Conservation (phyloP, 2,329 filamentous ascomycete genomes). For the Salinomyces thailandicus region DNA sequence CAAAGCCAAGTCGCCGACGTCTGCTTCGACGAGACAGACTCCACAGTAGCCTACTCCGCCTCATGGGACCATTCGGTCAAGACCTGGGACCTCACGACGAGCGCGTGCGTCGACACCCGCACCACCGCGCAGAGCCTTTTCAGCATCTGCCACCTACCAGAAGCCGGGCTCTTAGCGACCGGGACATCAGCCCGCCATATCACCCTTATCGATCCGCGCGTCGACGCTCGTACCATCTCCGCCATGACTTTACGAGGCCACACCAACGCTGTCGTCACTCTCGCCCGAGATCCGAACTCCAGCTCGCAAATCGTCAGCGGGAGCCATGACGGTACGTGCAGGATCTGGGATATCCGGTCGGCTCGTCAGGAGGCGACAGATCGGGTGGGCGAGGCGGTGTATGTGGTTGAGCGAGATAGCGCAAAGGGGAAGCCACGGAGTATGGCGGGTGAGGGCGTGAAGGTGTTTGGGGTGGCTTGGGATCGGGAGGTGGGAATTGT, state of each 20-base stretch:
- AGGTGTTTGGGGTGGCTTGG: slow-evolving; percentile 86
- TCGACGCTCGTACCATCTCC: slow-evolving; percentile 61
- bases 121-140: slow-evolving; percentile 76
- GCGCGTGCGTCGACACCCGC: slow-evolving; percentile 65
- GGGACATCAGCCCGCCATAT: slow-evolving; percentile 81
- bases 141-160: slow-evolving; percentile 62
- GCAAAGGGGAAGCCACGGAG: slow-evolving; percentile 46
- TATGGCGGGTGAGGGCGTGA: slow-evolving; percentile 68
- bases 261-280: slow-evolving; percentile 57
- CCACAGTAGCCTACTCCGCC: slow-evolving; percentile 80
- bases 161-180: slow-evolving; percentile 54
- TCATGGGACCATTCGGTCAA: slow-evolving; percentile 85
- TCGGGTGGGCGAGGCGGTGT: slow-evolving; percentile 58
- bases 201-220: slow-evolving; percentile 83
- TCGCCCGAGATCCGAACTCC: slow-evolving; percentile 53
- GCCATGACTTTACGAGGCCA: slow-evolving; percentile 90
- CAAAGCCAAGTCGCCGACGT: slow-evolving; percentile 64
- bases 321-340: slow-evolving; percentile 84
- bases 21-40: slow-evolving; percentile 74
- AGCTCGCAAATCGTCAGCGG: slow-evolving; percentile 69
- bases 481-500: slow-evolving; percentile 79
- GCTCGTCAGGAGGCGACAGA: slow-evolving; percentile 39
- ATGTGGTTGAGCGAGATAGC: slow-evolving; percentile 67
- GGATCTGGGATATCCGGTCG: slow-evolving; percentile 85
- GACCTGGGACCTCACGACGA: slow-evolving; percentile 83